Evolutionary conservation across 331 rosid genomes (phyloP).

Genomic region (Cucumis variabilis): DNA sequence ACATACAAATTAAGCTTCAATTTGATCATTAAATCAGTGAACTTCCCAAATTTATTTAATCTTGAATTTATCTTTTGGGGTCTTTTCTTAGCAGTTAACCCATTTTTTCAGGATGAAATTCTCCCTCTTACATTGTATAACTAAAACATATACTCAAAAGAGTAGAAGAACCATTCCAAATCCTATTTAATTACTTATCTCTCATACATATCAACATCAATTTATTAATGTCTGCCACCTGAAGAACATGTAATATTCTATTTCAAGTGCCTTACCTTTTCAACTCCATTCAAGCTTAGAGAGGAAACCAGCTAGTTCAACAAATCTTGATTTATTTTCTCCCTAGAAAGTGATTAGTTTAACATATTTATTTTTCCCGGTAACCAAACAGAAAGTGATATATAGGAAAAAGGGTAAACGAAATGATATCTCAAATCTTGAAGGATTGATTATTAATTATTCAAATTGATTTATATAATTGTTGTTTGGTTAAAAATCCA

Average conservation of each 20-base stretch:
- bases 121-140: too few relatives aligned
- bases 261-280: background rate
- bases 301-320: slow-evolving; percentile 12
- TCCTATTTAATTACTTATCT: background rate
- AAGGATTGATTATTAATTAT: background rate
- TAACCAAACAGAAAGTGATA: background rate
- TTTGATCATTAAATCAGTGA: too few relatives aligned
- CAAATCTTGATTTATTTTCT: background rate
- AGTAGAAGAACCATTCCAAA: background rate
- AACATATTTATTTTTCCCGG: background rate
- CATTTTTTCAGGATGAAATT: too few relatives aligned
- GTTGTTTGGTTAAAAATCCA: slow-evolving; percentile 33
- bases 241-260: background rate
- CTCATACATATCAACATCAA: background rate
- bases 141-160: too few relatives aligned
- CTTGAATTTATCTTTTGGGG: too few relatives aligned
- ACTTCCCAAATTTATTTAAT: too few relatives aligned
- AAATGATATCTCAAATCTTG: slow-evolving; percentile 26
- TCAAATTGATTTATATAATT: background rate
- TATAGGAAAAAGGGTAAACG: slow-evolving; percentile 4
- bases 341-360: slow-evolving; percentile 7
- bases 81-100: too few relatives aligned
- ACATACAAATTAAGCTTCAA: too few relatives aligned
- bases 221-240: slow-evolving; percentile 2
- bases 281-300: background rate